These are phyloP conservation scores for Pichia gijzeniarum DNA, from an alignment of 805 yeast genomes.

Conservation along the genomic window DNA sequence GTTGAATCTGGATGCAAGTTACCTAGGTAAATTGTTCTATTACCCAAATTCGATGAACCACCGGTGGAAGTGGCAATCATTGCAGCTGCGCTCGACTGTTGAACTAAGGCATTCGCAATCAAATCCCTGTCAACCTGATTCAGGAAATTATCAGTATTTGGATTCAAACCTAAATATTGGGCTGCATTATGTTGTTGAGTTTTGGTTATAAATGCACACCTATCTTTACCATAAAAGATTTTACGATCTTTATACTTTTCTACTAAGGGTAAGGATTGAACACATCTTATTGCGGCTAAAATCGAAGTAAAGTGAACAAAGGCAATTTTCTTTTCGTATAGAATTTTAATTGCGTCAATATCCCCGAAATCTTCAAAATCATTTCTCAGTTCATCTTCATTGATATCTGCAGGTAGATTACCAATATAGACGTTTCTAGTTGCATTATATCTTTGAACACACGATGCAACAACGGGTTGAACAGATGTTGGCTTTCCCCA, in stretches of 20 bases:
- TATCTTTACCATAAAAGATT: conserved; percentile 87
- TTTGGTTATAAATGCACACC: conserved; percentile 90
- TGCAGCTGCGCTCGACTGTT: conserved; percentile 97
- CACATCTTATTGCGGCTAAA: conserved; percentile 79
- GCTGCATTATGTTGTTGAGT: conserved; percentile 97
- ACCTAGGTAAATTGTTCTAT: conserved; percentile 88
- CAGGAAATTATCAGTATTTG: conserved; percentile 77
- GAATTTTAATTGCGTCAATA: conserved; percentile 77
- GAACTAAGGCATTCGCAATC: conserved; percentile 71
- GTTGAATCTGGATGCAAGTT: conserved; percentile 83
- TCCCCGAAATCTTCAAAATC: conserved; percentile 73
- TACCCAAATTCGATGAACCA: conserved; percentile 86
- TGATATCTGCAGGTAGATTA: conserved; percentile 50
- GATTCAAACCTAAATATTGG: conserved; percentile 84
- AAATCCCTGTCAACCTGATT: conserved; percentile 51
- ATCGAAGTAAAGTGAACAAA: conserved; percentile 88
- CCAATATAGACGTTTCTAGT: conserved; percentile 93
- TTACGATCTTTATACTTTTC: conserved; percentile 70
- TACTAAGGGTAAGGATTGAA: conserved; percentile 60
- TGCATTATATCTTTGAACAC: conserved; percentile 81
- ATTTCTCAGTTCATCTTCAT: conserved; percentile 58
- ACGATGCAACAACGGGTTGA: conserved; percentile 64
- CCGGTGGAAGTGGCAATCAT: conserved; percentile 94
- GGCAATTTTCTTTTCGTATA: conserved; percentile 77
- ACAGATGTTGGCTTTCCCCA: conserved; percentile 86